phyloP scores from a whole-genome alignment of 805 yeast genomes.

The Barnettozyma salicaria region DNA sequence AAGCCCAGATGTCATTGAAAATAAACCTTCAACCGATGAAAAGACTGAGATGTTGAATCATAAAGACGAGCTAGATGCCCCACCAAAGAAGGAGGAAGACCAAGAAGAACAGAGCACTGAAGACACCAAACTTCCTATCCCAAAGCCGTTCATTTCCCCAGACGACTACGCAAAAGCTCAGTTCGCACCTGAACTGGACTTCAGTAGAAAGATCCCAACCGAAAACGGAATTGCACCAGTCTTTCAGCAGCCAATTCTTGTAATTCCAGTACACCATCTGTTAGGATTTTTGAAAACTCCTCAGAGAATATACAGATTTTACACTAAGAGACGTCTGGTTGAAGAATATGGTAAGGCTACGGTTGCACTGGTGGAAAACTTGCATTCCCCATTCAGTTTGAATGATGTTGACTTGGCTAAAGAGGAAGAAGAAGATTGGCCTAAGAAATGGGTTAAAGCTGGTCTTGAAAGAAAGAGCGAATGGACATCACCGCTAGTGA shows the following conservation, averaged over 20 bases:
- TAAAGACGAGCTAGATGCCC: conserved; percentile 8
- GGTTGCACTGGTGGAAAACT: conserved; percentile 42
- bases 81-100: conserved; percentile 23
- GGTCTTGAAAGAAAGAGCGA: conserved; percentile 76
- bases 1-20: conserved; percentile 7
- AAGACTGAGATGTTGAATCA: conserved; percentile 13
- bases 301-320: conserved; percentile 68
- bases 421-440: conserved; percentile 85
- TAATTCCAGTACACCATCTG: conserved; percentile 68
- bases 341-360: conserved; percentile 55
- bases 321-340: conserved; percentile 65
- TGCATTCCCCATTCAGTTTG: conserved; percentile 44
- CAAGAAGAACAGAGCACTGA: conserved; percentile 22
- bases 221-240: conserved; percentile 44
- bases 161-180: conserved; percentile 47
- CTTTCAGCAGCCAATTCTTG: conserved; percentile 73
- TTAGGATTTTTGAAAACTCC: conserved; percentile 78
- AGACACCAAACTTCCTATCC: conserved; percentile 40
- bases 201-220: conserved; percentile 21
- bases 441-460: conserved; percentile 69
- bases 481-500: conserved; percentile 73
- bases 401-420: conserved; percentile 35
- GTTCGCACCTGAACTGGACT: conserved; percentile 43
- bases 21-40: too few relatives aligned
- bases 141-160: conserved; percentile 58